phyloP scores from a whole-genome alignment of 2,329 filamentous ascomycete species.

The Colletotrichum lentis region DNA sequence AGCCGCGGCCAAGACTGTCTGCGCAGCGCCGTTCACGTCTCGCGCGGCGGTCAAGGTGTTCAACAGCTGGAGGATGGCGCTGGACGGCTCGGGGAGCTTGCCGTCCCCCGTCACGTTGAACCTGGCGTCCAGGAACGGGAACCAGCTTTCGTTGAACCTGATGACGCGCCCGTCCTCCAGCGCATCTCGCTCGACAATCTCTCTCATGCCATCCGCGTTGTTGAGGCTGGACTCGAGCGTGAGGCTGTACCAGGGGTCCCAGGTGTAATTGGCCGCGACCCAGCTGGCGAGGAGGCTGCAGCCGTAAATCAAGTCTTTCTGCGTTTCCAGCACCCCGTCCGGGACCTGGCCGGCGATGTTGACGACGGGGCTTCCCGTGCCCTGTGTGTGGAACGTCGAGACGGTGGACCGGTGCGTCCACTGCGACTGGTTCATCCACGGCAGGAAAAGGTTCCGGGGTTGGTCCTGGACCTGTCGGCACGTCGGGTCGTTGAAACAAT shows the following conservation, averaged over 20 bases:
- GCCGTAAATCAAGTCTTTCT: not conserved
- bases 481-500: not conserved
- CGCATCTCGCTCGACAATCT: not conserved
- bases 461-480: not conserved
- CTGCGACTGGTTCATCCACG: not conserved
- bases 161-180: not conserved
- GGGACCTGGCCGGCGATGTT: not conserved
- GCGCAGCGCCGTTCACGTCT: not conserved
- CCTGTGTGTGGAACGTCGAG: not conserved
- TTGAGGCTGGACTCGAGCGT: not conserved
- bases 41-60: not conserved
- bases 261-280: not conserved
- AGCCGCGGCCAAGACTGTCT: not conserved
- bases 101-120: not conserved
- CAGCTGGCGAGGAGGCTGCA: conserved; percentile 2
- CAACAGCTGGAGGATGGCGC: not conserved
- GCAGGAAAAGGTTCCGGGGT: not conserved
- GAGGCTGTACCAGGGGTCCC: not conserved
- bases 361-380: not conserved
- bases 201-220: not conserved
- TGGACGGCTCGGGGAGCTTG: not conserved
- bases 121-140: not conserved
- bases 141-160: conserved; percentile 1
- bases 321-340: too few species aligned
- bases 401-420: not conserved